These are phyloP conservation scores for Fusarium mundagurra DNA, from an alignment of 2,329 filamentous ascomycete species.

Conservation along the genomic window DNA sequence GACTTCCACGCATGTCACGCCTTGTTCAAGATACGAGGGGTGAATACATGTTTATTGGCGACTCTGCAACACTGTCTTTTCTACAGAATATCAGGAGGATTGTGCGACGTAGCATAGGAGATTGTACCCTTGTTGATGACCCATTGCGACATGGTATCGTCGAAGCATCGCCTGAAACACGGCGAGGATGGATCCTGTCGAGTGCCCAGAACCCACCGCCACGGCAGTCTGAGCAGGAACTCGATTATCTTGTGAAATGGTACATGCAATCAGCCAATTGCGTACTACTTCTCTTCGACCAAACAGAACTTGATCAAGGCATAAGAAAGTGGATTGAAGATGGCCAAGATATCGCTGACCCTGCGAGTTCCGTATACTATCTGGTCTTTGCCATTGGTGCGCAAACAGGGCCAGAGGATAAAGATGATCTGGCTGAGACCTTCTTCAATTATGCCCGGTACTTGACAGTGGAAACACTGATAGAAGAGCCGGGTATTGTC, in stretches of 20 bases:
- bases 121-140: conserved; percentile 48
- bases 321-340: conserved; percentile 45
- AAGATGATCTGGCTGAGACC: conserved; percentile 46
- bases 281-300: conserved; percentile 47
- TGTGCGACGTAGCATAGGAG: conserved; percentile 44
- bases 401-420: conserved; percentile 46
- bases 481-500: conserved; percentile 49
- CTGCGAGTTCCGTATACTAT: conserved; percentile 39
- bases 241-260: conserved; percentile 45
- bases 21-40: conserved; percentile 47
- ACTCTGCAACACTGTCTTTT: conserved; percentile 49
- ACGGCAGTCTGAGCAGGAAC: conserved; percentile 38
- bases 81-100: conserved; percentile 49
- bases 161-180: conserved; percentile 45
- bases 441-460: conserved; percentile 50
- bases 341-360: conserved; percentile 29
- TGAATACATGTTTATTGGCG: conserved; percentile 50
- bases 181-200: conserved; percentile 42
- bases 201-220: conserved; percentile 39
- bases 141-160: conserved; percentile 48
- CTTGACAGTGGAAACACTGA: conserved; percentile 45
- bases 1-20: conserved; percentile 44
- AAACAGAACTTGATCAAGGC: conserved; percentile 38
- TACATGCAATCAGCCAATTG: conserved; percentile 44
- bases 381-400: conserved; percentile 47